Conservation (phyloP, 139 green algal species). For the Micractinium sp. region DNA sequence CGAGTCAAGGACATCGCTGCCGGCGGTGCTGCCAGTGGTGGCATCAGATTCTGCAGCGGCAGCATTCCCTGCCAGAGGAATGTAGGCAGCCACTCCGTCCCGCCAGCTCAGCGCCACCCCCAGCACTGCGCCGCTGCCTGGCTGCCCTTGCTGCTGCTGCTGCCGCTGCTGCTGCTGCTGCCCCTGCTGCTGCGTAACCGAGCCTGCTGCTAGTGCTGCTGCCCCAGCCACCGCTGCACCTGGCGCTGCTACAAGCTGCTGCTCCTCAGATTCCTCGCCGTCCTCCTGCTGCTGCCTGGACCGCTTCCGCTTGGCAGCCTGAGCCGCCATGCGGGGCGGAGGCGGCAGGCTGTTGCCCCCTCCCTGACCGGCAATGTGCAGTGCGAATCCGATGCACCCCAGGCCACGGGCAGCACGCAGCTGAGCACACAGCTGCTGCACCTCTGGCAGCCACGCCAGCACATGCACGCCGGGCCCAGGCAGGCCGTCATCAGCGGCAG, state of each 20-base stretch:
- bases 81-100: background rate
- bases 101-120: slow-evolving; percentile 14
- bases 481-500: background rate
- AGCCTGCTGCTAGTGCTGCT: background rate
- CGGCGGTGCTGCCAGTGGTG: background rate
- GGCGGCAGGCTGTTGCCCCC: background rate
- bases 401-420: background rate
- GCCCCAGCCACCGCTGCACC: background rate
- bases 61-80: background rate
- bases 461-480: background rate
- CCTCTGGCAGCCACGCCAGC: background rate
- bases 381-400: background rate
- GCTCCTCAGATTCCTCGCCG: background rate
- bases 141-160: background rate
- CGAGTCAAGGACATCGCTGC: background rate
- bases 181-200: background rate
- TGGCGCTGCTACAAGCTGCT: background rate
- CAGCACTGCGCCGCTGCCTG: background rate
- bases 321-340: background rate
- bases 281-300: background rate
- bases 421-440: background rate
- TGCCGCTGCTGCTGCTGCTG: background rate
- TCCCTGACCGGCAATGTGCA: background rate
- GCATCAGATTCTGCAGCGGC: background rate
- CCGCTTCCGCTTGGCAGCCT: background rate